Evolutionary conservation across 176 grass and related monocot species (phyloP), one percentile per base, ranked within the genome.

Genomic region (Chrysopogon serrulatus): DNA sequence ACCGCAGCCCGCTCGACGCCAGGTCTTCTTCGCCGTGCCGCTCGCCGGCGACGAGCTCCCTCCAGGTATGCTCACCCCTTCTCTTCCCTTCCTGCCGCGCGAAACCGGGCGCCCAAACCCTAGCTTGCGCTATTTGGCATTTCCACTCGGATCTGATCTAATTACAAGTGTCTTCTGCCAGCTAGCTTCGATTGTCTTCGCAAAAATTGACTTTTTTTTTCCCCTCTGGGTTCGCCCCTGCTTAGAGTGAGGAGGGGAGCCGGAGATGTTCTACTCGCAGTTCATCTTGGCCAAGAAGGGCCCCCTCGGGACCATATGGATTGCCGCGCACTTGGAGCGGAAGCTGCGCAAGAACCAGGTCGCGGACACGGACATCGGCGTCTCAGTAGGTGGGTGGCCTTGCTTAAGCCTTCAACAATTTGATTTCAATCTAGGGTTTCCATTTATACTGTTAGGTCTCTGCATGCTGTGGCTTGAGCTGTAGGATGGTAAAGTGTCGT

Each of bases 251-350:
- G 86, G 76, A 79, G 44, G 81, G 80, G 36, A 65, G 68, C 27
- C 49, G 81, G 86, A 94, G 24, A 99, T 99, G 97, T 99, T 99
- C 86, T 99, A 99, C 77, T 99, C 97, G 16, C 97, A 99, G 97
- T 99, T 99, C 91, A 99, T 99, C 63, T 91, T 99, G 93, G 97
- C 97, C 81, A 99, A 99, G 87, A 99, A 99, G 70, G 97, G 97
- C 10, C 97, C 97, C 2, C 97, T 99, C 24, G 97, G 97, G 54
- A 99, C 97, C 15, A 99, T 99, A 92, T 99, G 97, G 97, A 99
- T 99, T 62, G 97, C 97, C 5, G 97, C 97, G 19, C 97, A 99
- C 87, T 88, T 99, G 81, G 97, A 99, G 91, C 86, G 97, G 53
- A 99, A 99, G 81, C 85, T 99, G 66, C 89, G 97, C 49, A 99